Base-by-base conservation (phyloP, 192 early-diverging fungal genomes). In the Podila clonocystis region DNA sequence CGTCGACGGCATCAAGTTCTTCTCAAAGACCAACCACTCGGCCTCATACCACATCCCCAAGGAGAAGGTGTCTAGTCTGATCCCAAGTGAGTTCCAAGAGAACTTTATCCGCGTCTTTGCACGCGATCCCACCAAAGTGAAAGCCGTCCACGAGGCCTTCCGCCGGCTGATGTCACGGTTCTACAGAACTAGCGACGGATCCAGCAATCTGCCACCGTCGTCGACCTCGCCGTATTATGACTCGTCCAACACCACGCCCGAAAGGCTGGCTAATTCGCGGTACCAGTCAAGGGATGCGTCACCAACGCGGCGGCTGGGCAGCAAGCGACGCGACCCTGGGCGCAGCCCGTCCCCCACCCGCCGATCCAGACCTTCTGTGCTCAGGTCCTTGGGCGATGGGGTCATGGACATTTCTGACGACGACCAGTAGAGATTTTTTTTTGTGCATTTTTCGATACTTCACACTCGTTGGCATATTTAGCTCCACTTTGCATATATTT, bases 1-100 rank as follows among this genome's bases (percentile, higher is more conserved):
- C 0, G 92, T 98, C 9, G 95, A 98, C 67, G 79, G 75, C 33
- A 87, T 96, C 67, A 85, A 86, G 41, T 98, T 98, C 68, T 97
- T 89, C 82, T 90, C 85, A 29, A 96, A 96, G 61, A 76, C 73
- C 19, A 75, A 83, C 13, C n/a, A 69, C 11, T 50, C 70, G 50
- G 83, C 82, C 45, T 90, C 86, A 24, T 94, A 94, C 34, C 85
- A 83, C 57, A 90, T 98, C 50, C 70, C 86, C 9, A 90, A 87
- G 72, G 87, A 94, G 29, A 78, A 94, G 63, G 90, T 95, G 24
- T 95, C 94, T 13, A 86, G 85, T 64, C 69, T 93, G 41, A 88
- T 94, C 49, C 94, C 94, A 9, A 70, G 83, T 11, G 84, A 87
- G 28, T 94, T 91, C 65, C 87, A 92, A 75, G 94, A 95, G 73